Percentiles rank a stretch among this genome's conserved stretches.
These are phyloP conservation scores for Aureobasidium namibiae DNA, from an alignment of 2,329 filamentous ascomycete genomes.

Conservation along the genomic window DNA sequence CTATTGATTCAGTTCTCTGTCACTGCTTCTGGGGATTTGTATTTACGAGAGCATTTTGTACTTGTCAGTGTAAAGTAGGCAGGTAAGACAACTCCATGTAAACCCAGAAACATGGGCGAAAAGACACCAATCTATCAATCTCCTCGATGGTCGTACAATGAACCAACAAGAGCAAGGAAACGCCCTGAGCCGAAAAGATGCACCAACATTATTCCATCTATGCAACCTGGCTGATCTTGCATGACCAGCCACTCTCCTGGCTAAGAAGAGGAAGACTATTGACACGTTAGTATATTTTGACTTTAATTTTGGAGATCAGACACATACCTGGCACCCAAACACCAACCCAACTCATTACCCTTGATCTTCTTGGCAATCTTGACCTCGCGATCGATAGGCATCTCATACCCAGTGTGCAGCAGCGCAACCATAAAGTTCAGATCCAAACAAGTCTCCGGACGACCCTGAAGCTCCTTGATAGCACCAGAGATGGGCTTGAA, in stretches of 20 bases:
- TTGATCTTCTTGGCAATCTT: conserved; percentile 99
- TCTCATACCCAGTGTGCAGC: conserved; percentile 92
- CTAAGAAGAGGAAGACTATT: conserved; percentile 72
- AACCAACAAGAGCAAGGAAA: neutral
- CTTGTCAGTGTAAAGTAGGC: neutral
- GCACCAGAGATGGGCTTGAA: conserved; percentile 72
- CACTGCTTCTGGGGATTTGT: neutral
- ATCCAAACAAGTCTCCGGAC: conserved; percentile 89
- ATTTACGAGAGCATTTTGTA: neutral
- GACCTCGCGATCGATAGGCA: conserved; percentile 92
- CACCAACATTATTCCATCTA: conserved; percentile 1
- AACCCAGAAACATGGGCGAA: neutral
- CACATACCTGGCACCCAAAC: conserved; percentile 83
- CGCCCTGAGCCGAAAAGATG: neutral
- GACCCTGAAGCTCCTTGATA: conserved; percentile 66
- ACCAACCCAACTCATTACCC: conserved; percentile 95
- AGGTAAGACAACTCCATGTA: neutral
- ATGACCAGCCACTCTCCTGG: conserved; percentile 79
- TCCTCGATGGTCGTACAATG: neutral
- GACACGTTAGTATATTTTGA: conserved; percentile 29
- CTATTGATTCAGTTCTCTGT: neutral
- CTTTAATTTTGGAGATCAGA: neutral
- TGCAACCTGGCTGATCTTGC: conserved; percentile 66
- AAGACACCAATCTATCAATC: neutral
- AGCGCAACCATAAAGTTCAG: conserved; percentile 93